Evolutionary conservation across 805 yeast genomes (phyloP).

Genomic region (Pichia heedii): DNA sequence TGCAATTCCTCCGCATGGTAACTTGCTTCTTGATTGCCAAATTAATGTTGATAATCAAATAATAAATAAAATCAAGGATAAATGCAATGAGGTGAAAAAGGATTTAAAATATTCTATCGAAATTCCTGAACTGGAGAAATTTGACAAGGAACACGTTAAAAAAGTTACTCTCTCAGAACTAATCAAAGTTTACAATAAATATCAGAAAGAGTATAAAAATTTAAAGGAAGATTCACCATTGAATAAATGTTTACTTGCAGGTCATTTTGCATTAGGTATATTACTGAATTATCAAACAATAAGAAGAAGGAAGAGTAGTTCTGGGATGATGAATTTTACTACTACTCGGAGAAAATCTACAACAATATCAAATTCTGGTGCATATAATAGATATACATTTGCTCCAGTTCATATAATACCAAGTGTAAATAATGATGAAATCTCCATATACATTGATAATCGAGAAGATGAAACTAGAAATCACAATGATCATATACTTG

Average conservation of each 20-base stretch:
- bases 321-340: background rate
- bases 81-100: background rate
- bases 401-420: too few species aligned
- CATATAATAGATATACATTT: too few species aligned
- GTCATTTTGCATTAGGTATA: constrained; percentile 42
- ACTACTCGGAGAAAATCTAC: constrained; percentile 20
- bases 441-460: too few species aligned
- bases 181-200: constrained; percentile 1
- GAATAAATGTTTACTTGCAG: constrained; percentile 39
- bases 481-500: too few species aligned
- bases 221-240: constrained; percentile 35
- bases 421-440: too few species aligned
- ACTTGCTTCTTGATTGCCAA: background rate
- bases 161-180: background rate
- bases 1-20: background rate
- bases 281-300: constrained; percentile 37
- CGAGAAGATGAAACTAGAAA: too few species aligned
- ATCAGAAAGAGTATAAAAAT: background rate
- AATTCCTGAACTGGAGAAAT: background rate
- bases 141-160: constrained; percentile 2
- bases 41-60: background rate
- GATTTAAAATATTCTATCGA: background rate
- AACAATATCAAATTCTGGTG: background rate
- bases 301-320: constrained; percentile 22
- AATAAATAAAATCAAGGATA: constrained; percentile 1